A percentile compares a stretch with the other conserved stretches of the same genome.
phyloP scores from a whole-genome alignment of 805 yeast genomes.

The Teunomyces barrocoloradensis region DNA sequence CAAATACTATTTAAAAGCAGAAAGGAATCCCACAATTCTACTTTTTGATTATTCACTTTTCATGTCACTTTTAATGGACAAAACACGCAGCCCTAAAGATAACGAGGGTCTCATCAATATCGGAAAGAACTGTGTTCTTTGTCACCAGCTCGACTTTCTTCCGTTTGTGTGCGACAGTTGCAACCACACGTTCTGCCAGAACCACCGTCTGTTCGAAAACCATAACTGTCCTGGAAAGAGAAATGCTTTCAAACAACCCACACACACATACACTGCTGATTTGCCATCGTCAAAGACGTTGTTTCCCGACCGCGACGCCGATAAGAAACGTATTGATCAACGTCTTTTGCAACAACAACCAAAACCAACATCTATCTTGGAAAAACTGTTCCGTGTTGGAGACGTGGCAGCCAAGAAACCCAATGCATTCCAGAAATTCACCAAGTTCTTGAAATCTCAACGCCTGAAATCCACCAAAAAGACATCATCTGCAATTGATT shows the following conservation, averaged over 20 bases:
- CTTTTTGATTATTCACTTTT: slow-evolving; percentile 8
- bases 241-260: slow-evolving; percentile 5
- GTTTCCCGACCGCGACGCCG: slow-evolving; percentile 52
- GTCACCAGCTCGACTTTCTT: slow-evolving; percentile 54
- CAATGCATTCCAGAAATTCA: slow-evolving; percentile 26
- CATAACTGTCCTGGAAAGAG: slow-evolving; percentile 30
- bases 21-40: not conserved
- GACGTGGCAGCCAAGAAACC: slow-evolving; percentile 19
- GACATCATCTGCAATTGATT: slow-evolving; percentile 18
- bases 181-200: slow-evolving; percentile 44
- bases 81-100: slow-evolving; percentile 18
- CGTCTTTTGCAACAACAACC: slow-evolving; percentile 10
- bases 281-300: slow-evolving; percentile 44
- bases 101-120: slow-evolving; percentile 47
- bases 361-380: slow-evolving; percentile 24
- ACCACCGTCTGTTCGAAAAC: slow-evolving; percentile 41
- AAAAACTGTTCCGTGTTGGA: slow-evolving; percentile 25
- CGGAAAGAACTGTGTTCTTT: slow-evolving; percentile 55
- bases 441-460: slow-evolving; percentile 26
- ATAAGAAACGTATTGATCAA: slow-evolving; percentile 34
- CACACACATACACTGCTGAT: slow-evolving; percentile 5
- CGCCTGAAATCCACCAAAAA: slow-evolving; percentile 7
- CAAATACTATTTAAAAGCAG: not conserved
- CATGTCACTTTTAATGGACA: slow-evolving; percentile 17
- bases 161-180: slow-evolving; percentile 57